Evolutionary conservation across 805 yeast species (phyloP).

Genomic region (Kodamaea hsintzibuensis): DNA sequence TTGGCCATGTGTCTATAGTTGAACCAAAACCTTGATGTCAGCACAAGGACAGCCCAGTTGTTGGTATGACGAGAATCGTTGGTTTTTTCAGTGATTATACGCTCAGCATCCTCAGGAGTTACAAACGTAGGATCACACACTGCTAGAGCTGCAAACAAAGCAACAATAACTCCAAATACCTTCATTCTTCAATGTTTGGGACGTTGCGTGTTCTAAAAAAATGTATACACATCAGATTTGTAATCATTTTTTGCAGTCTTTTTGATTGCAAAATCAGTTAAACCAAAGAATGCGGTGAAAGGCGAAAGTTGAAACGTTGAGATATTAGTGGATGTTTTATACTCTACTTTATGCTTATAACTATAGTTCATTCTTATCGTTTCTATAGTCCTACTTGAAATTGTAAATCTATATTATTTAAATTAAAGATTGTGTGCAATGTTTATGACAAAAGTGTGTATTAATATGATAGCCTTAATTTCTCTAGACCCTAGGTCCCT

Average conservation of each 20-base stretch:
- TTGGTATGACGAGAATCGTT: slow-evolving; percentile 54
- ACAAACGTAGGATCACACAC: slow-evolving; percentile 13
- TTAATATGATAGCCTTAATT: too few relatives aligned
- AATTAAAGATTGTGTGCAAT: too few relatives aligned
- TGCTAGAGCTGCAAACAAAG: slow-evolving; percentile 8
- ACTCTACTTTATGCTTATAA: too few relatives aligned
- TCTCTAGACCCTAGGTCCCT: too few relatives aligned
- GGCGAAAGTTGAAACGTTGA: too few relatives aligned
- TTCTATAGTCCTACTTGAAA: too few relatives aligned
- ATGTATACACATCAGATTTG: not conserved
- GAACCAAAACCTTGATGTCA: slow-evolving; percentile 98
- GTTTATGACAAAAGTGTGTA: too few relatives aligned
- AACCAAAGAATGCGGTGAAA: too few relatives aligned
- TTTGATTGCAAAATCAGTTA: too few relatives aligned
- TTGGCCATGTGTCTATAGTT: slow-evolving; percentile 98
- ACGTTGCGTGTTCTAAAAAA: slow-evolving; percentile 1
- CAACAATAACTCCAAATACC: not conserved
- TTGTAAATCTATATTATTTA: too few relatives aligned
- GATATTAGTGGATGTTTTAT: too few relatives aligned
- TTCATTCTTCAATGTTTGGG: not conserved
- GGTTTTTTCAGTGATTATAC: slow-evolving; percentile 17
- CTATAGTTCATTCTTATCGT: too few relatives aligned
- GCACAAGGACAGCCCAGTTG: slow-evolving; percentile 86
- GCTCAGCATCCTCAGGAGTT: slow-evolving; percentile 22
- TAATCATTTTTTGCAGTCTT: not conserved